Evolutionary conservation across 2,329 filamentous ascomycete genomes (phyloP).

Genomic region (Cladophialophora yegresii): DNA sequence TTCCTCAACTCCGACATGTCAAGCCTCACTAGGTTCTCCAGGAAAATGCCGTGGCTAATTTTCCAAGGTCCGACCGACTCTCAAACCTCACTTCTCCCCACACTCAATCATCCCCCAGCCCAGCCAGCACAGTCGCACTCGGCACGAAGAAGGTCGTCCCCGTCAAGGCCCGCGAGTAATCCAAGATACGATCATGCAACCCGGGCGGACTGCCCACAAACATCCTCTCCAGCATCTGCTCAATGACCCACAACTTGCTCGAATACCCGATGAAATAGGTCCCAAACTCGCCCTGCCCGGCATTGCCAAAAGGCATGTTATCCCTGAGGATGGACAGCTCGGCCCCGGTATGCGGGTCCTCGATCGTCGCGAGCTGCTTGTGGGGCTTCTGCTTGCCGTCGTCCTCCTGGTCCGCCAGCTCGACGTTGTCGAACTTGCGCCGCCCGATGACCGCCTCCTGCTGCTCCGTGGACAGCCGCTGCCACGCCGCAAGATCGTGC

Average conservation of each 20-base stretch:
- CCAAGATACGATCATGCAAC: conserved; percentile 57
- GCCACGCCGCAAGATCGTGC: conserved; percentile 56
- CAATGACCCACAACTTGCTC: conserved; percentile 57
- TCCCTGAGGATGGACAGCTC: conserved; percentile 60
- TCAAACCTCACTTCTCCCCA: neutral
- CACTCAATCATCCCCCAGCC: conserved; percentile 30
- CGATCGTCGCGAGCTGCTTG: conserved; percentile 58
- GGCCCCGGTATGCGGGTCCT: conserved; percentile 50
- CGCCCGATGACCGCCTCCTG: conserved; percentile 61
- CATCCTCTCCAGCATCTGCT: conserved; percentile 61
- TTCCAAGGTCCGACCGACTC: no score
- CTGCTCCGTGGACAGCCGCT: conserved; percentile 50
- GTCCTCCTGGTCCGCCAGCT: conserved; percentile 55
- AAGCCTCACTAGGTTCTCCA: no score
- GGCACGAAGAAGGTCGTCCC: conserved; percentile 59
- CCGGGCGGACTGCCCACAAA: conserved; percentile 58
- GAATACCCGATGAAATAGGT: conserved; percentile 63
- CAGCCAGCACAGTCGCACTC: conserved; percentile 44
- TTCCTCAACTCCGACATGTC: no score
- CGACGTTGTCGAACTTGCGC: conserved; percentile 60
- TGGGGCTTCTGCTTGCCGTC: conserved; percentile 53
- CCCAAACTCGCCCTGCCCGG: conserved; percentile 55
- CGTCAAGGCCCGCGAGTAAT: conserved; percentile 57
- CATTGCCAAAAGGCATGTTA: conserved; percentile 63
- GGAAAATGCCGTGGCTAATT: no score